Evolutionary conservation across 768 basidiomycete species (phyloP), one percentile per base, ranked within the genome.

Genomic region (Boletellus sp.): DNA sequence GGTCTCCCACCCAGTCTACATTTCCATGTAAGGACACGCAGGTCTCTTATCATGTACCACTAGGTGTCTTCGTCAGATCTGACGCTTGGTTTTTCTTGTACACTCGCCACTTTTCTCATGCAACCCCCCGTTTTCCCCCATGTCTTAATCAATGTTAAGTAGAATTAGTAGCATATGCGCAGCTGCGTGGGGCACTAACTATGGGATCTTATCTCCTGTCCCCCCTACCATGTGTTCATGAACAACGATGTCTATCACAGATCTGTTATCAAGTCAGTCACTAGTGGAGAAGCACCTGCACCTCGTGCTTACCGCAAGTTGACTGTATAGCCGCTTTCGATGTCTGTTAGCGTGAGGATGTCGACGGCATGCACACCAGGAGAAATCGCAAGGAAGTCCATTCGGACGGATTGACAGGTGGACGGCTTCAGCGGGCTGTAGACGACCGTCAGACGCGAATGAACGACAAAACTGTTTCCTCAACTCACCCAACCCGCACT

Each of bases 381-480:
- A 8, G 79, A 76, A 42, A 94, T 71, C 3, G 91, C 90, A 40
- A 94, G 69, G 59, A 93, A 92, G 51, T 85, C 79, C 85, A 94
- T 90, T 35, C 88, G 74, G 22, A 93, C 87, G 17, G 87, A 89
- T 64, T 93, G 90, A 62, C 90, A 90, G 1, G 88, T 84, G 11
- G 81, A 81, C 4, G 90, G 86, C n/a, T 79, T 74, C 17, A 93
- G 74, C 12, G 90, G 90, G 11, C 89, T 92, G 55, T 10, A 47
- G 23, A 52, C n/a, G 11, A 41, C 42, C 16, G 7, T 56, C 33
- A 55, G 40, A 34, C 45, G 16, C 12, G 17, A 31, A 42, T 15
- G 8, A 45, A 40, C 15, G n/a, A 11, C 23, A 32, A 42, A 34
- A 38, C 15, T 45, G 42, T 15, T n/a, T 48, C 6, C 34, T 32